phyloP scores from a whole-genome alignment of 169 alveolate genomes.

The Cryptosporidium tyzzeri region DNA sequence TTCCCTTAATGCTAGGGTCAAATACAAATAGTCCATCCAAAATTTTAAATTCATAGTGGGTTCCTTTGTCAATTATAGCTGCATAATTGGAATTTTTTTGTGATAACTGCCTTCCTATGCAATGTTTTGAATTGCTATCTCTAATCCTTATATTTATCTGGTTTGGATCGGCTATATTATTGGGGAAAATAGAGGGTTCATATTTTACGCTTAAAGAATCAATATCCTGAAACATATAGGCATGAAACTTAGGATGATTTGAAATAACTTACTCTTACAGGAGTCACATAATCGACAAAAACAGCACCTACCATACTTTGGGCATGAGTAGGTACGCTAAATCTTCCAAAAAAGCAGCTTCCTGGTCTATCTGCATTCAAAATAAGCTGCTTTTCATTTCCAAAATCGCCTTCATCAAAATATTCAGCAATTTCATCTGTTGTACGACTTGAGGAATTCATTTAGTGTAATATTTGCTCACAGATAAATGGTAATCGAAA shows the following conservation, averaged over 20 bases:
- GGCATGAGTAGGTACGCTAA: slow-evolving; percentile 70
- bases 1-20: slow-evolving; percentile 50
- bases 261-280: slow-evolving; percentile 28
- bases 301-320: slow-evolving; percentile 57
- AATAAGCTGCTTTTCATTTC: slow-evolving; percentile 29
- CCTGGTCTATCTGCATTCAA: slow-evolving; percentile 14
- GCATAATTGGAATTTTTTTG: slow-evolving; percentile 21
- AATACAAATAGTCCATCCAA: slow-evolving; percentile 52
- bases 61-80: slow-evolving; percentile 61
- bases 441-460: not conserved
- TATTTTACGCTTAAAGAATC: not conserved
- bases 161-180: not conserved
- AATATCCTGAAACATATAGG: slow-evolving; percentile 14
- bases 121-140: slow-evolving; percentile 69
- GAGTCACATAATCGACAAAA: slow-evolving; percentile 38
- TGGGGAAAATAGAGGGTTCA: not conserved
- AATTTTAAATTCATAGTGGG: slow-evolving; percentile 23
- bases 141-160: slow-evolving; percentile 26
- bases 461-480: not conserved
- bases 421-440: slow-evolving; percentile 42
- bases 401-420: slow-evolving; percentile 43
- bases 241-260: not conserved
- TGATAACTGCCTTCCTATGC: slow-evolving; percentile 54
- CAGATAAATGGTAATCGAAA: not conserved
- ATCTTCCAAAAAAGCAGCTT: slow-evolving; percentile 66